Evolutionary conservation across 306 rosid species (phyloP).

Genomic region (Begonia masoniana): DNA sequence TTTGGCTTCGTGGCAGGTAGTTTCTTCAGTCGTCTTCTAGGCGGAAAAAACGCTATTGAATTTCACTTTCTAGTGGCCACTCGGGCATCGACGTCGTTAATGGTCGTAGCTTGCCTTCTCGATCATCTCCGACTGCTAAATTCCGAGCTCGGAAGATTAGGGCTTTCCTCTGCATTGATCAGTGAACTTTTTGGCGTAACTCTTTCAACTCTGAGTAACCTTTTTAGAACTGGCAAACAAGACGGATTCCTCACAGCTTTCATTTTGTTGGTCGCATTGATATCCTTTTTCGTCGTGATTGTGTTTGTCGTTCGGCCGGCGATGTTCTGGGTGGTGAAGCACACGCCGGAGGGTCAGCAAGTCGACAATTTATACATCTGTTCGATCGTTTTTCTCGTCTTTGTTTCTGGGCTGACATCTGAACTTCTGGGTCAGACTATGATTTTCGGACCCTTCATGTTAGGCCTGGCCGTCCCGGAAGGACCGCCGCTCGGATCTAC

Average conservation of each 20-base stretch:
- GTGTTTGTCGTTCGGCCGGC: constrained; percentile 24
- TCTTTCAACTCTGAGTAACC: neutral
- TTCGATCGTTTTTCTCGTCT: constrained; percentile 12
- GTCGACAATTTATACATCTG: constrained; percentile 36
- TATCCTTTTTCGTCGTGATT: constrained; percentile 5
- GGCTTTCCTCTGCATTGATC: constrained; percentile 34
- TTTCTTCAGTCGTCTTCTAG: neutral
- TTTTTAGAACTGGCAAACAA: neutral
- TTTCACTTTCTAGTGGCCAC: constrained; percentile 3
- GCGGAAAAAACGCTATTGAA: neutral
- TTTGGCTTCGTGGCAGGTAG: constrained; percentile 6
- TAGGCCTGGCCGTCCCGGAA: constrained; percentile 57
- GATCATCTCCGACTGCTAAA: constrained; percentile 45
- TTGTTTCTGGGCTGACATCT: constrained; percentile 17
- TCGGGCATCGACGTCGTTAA: constrained; percentile 26
- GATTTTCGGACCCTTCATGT: constrained; percentile 31
- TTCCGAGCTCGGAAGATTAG: constrained; percentile 50
- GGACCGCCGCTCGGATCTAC: constrained; percentile 69
- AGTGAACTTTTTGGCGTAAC: constrained; percentile 23
- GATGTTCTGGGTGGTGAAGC: constrained; percentile 46
- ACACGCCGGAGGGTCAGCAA: constrained; percentile 49
- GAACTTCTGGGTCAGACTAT: constrained; percentile 2
- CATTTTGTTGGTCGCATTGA: neutral
- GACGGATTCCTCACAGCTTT: neutral
- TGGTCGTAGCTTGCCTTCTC: constrained; percentile 30